phyloP scores from a whole-genome alignment of 805 yeast species.

The Peterozyma toletana region DNA sequence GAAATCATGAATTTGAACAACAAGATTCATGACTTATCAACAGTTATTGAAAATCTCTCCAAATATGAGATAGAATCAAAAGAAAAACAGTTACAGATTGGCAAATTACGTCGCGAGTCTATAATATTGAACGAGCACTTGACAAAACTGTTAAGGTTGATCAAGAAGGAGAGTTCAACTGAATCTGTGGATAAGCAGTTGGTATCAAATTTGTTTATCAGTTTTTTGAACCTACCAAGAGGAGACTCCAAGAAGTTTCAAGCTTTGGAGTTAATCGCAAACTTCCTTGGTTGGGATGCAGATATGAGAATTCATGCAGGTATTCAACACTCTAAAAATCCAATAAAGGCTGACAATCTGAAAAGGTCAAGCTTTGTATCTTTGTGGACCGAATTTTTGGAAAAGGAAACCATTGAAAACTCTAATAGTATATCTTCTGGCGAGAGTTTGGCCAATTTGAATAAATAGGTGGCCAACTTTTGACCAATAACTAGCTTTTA shows the following conservation, averaged over 20 bases:
- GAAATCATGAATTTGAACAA: constrained; percentile 21
- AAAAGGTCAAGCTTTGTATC: constrained; percentile 55
- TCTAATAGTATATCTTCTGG: too few relatives aligned
- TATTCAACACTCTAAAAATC: constrained; percentile 23
- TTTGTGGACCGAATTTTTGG: constrained; percentile 74
- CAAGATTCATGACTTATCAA: constrained; percentile 16
- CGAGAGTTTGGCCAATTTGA: too few relatives aligned
- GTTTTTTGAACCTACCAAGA: constrained; percentile 81
- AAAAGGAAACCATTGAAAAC: constrained; percentile 45
- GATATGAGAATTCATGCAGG: constrained; percentile 74
- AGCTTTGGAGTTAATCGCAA: constrained; percentile 77
- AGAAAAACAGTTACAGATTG: constrained; percentile 73
- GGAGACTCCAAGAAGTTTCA: constrained; percentile 95
- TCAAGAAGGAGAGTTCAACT: constrained; percentile 70
- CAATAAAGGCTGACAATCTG: constrained; percentile 14
- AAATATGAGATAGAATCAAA: constrained; percentile 47
- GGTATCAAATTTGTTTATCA: constrained; percentile 76
- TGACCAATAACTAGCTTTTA: too few relatives aligned
- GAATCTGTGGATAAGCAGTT: constrained; percentile 83
- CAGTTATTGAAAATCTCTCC: constrained; percentile 15
- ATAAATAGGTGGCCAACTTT: too few relatives aligned
- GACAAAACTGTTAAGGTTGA: constrained; percentile 83
- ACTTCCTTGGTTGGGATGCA: constrained; percentile 85
- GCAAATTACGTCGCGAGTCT: constrained; percentile 91
- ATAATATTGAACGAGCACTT: constrained; percentile 89